Conservation (phyloP, 2,329 filamentous ascomycete genomes). For the Fusarium pseudoanthophilum region DNA sequence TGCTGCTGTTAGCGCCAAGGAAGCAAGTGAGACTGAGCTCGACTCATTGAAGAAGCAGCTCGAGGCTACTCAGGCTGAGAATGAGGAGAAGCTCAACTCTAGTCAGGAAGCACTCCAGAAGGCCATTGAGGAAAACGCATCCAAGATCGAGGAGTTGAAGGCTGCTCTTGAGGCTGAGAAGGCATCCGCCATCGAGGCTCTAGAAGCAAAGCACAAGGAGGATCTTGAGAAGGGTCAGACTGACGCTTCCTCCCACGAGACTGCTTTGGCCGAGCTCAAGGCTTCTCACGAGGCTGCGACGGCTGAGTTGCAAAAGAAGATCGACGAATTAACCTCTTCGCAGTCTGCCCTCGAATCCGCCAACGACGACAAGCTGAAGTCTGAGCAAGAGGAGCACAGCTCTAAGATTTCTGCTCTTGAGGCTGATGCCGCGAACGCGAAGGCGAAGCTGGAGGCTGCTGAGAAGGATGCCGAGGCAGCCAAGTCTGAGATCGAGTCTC, state of each 20-base stretch:
- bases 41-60: constrained; percentile 62
- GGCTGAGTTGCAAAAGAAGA: constrained; percentile 63
- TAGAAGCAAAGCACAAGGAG: constrained; percentile 65
- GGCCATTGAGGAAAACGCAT: constrained; percentile 59
- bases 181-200: constrained; percentile 56
- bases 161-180: constrained; percentile 62
- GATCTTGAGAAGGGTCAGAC: constrained; percentile 60
- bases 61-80: constrained; percentile 52
- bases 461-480: constrained; percentile 57
- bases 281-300: constrained; percentile 59
- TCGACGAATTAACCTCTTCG: constrained; percentile 63
- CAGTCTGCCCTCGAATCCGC: constrained; percentile 58
- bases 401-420: constrained; percentile 63
- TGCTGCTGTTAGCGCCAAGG: constrained; percentile 61
- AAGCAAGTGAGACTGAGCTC: constrained; percentile 60
- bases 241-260: constrained; percentile 59
- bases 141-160: constrained; percentile 63
- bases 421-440: constrained; percentile 62
- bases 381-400: constrained; percentile 57
- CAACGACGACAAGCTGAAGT: constrained; percentile 57
- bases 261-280: constrained; percentile 62
- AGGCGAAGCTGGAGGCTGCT: constrained; percentile 58
- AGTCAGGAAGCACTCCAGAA: constrained; percentile 50
- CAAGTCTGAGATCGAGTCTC: constrained; percentile 57
- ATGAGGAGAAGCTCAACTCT: constrained; percentile 49